Conservation (phyloP, 106 monocot genomes). For the Dioscorea alata region DNA sequence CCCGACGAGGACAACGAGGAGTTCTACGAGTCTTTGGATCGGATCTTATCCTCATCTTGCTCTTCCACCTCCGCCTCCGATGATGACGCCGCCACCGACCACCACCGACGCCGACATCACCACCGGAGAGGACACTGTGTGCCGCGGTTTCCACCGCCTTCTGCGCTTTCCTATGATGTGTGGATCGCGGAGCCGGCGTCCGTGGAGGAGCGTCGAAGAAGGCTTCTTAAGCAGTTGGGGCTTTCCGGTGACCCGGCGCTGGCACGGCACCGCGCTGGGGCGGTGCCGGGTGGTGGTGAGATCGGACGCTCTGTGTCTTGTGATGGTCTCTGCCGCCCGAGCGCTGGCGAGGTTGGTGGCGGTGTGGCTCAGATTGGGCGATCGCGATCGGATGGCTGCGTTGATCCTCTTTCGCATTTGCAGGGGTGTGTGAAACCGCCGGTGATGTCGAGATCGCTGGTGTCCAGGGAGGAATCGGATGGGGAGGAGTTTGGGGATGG, state of each 20-base stretch:
- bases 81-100: conserved; percentile 31
- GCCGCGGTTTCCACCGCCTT: conserved; percentile 13
- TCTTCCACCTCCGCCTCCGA: conserved; percentile 79
- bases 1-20: conserved; percentile 47
- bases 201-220: conserved; percentile 75
- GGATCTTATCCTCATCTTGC: conserved; percentile 72
- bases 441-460: conserved; percentile 2
- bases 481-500: conserved; percentile 8
- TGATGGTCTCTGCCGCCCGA: conserved; percentile 9
- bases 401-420: conserved; percentile 8
- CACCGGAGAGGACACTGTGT: conserved; percentile 4
- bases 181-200: conserved; percentile 71
- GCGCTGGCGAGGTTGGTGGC: background rate
- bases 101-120: conserved; percentile 9
- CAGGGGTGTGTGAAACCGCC: conserved; percentile 13
- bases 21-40: conserved; percentile 78
- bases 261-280: conserved; percentile 2
- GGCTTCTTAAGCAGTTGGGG: conserved; percentile 66
- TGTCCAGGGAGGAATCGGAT: background rate
- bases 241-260: conserved; percentile 49
- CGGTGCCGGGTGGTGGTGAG: conserved; percentile 7
- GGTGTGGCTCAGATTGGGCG: conserved; percentile 11
- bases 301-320: conserved; percentile 33
- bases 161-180: conserved; percentile 41
- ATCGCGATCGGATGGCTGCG: conserved; percentile 52